Evolutionary conservation across 169 alveolate genomes (phyloP), one percentile per base, ranked within the genome.

Genomic region (Cryptosporidium ubiquitum): DNA sequence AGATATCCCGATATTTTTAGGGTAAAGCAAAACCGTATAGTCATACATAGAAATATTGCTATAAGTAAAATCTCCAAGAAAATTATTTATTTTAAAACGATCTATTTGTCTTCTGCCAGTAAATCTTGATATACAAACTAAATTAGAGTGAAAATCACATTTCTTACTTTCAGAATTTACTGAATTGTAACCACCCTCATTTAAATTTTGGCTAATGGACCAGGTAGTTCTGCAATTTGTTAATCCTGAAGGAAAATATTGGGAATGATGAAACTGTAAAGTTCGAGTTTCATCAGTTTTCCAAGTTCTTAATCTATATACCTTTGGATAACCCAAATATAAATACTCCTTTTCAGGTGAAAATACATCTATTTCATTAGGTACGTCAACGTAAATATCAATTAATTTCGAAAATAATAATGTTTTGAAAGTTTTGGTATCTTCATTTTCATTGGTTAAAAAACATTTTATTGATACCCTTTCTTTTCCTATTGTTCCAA

Each of bases 321-420:
- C 29, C 29, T 79, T 79, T 20, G 68, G 71, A 79, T 79, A 40
- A 1, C 75, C 89, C 10, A 79, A 23, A 39, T 79, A 79, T 4
- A 66, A 16, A 33, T 40, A 64, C 26, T 61, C 35, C 3, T 1
- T 3, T 14, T 79, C 89, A 5, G 89, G 74, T 5, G 79, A 79
- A 23, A 60, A 57, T 12, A 79, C 2, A 20, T 61, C 74, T 23
- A 79, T 61, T 42, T 26, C 14, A 18, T 79, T 35, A 26, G 89
- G 89, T n/a, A 79, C 7, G 40, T 79, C 89, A 14, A 79, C 89
- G 29, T 42, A 64, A 39, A 79, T 68, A 58, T 61, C 14, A 29
- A 79, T 79, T 44, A 18, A 10, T 20, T 40, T 64, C 16, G 75
- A 79, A 79, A 47, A 79, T 47, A 79, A 4, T 26, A 61, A 42